Conservation (phyloP, 352 stramenopile genomes). For the Proteromonas lacertae region DNA sequence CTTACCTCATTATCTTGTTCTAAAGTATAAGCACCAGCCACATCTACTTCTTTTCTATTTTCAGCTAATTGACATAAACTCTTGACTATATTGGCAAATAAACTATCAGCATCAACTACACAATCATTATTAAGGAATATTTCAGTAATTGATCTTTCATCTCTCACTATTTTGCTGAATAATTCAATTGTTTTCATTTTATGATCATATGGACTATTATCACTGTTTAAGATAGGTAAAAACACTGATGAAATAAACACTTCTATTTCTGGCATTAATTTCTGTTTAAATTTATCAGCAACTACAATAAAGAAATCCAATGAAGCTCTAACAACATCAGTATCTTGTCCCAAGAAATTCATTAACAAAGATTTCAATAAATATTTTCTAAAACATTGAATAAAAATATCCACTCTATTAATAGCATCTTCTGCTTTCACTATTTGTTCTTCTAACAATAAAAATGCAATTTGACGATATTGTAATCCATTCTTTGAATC, state of each 20-base stretch:
- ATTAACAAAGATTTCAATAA: constrained; percentile 81
- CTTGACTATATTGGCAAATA: constrained; percentile 97
- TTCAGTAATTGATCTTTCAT: constrained; percentile 64
- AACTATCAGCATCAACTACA: constrained; percentile 69
- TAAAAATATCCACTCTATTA: no score
- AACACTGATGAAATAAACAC: constrained; percentile 97
- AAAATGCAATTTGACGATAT: no score
- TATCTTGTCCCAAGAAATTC: constrained; percentile 86
- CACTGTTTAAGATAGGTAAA: constrained; percentile 69
- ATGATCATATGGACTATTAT: constrained; percentile 82
- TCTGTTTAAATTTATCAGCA: constrained; percentile 45
- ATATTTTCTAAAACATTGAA: no score
- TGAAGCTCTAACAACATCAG: constrained; percentile 67
- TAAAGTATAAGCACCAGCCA: no score
- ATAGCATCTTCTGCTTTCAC: no score
- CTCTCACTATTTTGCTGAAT: constrained; percentile 63
- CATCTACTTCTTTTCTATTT: no score
- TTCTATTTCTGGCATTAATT: constrained; percentile 71
- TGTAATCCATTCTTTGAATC: no score
- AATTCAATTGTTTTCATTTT: constrained; percentile 84
- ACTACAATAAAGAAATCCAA: constrained; percentile 89
- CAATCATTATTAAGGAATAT: constrained; percentile 99
- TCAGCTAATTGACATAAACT: no score
- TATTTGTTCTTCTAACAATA: no score
- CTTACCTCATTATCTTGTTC: no score